A percentile compares a stretch with the other conserved stretches of the same genome.
Conservation (phyloP, 352 stramenopile species). For the Bremia lactucae region DNA sequence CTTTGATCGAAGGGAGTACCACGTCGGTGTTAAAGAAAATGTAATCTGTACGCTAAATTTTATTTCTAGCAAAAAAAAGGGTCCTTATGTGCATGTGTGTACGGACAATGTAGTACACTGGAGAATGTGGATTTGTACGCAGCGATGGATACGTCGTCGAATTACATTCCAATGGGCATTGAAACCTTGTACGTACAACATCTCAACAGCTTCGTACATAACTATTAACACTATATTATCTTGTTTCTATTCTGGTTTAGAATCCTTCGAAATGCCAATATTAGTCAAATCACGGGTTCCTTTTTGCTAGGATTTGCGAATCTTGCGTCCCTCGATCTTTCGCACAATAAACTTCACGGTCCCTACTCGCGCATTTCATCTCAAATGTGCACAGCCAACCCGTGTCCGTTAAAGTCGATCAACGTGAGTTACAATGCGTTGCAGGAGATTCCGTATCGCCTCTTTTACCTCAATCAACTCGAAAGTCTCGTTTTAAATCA, state of each 20-base stretch:
- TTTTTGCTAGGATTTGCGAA: constrained; percentile 36
- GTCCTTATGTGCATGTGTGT: background rate
- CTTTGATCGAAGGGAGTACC: constrained; percentile 29
- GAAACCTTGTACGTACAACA: constrained; percentile 24
- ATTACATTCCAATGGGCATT: constrained; percentile 36
- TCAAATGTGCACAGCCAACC: constrained; percentile 37
- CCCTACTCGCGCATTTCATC: constrained; percentile 37
- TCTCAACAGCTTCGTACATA: background rate
- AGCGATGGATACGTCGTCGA: constrained; percentile 20
- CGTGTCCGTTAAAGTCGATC: constrained; percentile 36
- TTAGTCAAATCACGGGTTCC: constrained; percentile 26
- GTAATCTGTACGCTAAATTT: constrained; percentile 8
- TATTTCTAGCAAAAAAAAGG: background rate
- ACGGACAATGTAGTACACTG: constrained; percentile 15
- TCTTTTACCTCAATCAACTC: constrained; percentile 38
- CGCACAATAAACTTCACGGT: constrained; percentile 32
- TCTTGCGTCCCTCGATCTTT: constrained; percentile 36
- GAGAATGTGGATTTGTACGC: constrained; percentile 33
- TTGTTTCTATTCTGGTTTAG: constrained; percentile 3
- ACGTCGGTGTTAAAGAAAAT: constrained; percentile 24
- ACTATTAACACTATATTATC: background rate
- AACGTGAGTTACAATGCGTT: constrained; percentile 35
- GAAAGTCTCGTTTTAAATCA: constrained; percentile 34
- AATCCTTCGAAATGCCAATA: constrained; percentile 29
- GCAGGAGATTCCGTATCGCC: constrained; percentile 27